Percentiles rank a stretch among this genome's conserved stretches.
Conservation (phyloP, 75 land plant species). For the Selaginella tamariscina region DNA sequence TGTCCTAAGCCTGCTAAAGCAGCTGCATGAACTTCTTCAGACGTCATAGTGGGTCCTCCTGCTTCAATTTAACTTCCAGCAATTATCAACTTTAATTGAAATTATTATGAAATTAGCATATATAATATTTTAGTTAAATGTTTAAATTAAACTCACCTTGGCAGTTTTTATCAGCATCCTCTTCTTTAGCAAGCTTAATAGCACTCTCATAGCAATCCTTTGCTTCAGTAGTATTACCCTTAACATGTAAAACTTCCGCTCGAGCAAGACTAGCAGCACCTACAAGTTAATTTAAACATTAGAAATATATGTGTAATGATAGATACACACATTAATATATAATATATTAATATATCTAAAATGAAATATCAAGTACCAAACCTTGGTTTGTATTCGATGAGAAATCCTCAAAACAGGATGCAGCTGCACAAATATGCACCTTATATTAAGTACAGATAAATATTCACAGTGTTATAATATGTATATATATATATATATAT, state of each 20-base stretch:
- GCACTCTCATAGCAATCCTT: background rate
- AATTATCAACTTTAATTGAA: no score
- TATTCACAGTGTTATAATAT: background rate
- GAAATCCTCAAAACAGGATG: background rate
- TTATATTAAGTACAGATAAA: background rate
- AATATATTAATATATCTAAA: background rate
- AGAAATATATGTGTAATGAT: no score
- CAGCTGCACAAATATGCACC: background rate
- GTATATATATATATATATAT: no score
- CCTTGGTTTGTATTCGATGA: background rate
- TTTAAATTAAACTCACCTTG: no score
- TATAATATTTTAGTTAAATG: no score
- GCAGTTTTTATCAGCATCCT: background rate
- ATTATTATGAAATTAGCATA: no score
- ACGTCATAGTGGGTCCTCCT: background rate
- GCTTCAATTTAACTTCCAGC: no score
- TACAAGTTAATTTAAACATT: background rate
- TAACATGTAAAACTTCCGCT: background rate
- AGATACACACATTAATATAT: no score
- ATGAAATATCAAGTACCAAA: background rate
- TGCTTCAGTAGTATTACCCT: background rate
- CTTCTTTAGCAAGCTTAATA: background rate
- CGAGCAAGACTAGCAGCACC: constrained; percentile 8
- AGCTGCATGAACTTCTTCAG: constrained; percentile 7
- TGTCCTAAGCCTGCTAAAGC: constrained; percentile 10